Evolutionary conservation across 257 asterid genomes (phyloP).

Genomic region (Eustoma russellianum): DNA sequence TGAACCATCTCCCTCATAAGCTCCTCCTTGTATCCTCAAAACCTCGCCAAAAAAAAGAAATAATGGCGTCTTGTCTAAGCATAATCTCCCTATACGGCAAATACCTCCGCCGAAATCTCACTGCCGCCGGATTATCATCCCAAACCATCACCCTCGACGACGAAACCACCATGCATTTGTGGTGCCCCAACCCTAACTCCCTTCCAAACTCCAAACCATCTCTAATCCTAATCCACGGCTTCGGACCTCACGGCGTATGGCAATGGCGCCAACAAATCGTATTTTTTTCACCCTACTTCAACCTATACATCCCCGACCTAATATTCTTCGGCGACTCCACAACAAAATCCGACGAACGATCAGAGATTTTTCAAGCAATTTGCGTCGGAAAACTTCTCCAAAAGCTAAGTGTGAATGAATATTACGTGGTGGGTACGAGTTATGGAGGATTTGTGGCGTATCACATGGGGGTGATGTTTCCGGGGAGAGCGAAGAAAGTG

Average conservation of each 20-base stretch:
- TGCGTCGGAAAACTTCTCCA: slow-evolving; percentile 42
- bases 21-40: no score
- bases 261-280: slow-evolving; percentile 65
- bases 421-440: slow-evolving; percentile 63
- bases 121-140: slow-evolving; percentile 56
- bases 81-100: slow-evolving; percentile 30
- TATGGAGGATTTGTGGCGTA: slow-evolving; percentile 89
- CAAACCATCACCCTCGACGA: slow-evolving; percentile 38
- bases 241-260: slow-evolving; percentile 64
- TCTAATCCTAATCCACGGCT: slow-evolving; percentile 65
- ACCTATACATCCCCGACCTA: slow-evolving; percentile 60
- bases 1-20: no score
- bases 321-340: slow-evolving; percentile 57
- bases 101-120: slow-evolving; percentile 39
- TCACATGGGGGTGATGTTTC: slow-evolving; percentile 52
- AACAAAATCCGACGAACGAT: slow-evolving; percentile 37
- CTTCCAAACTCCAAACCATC: slow-evolving; percentile 33
- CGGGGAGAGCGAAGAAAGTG: slow-evolving; percentile 75
- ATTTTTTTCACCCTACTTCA: slow-evolving; percentile 35
- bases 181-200: slow-evolving; percentile 44
- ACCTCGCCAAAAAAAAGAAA: no score
- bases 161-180: slow-evolving; percentile 52
- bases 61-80: slow-evolving; percentile 46
- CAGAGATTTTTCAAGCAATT: slow-evolving; percentile 67
- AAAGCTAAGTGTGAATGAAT: slow-evolving; percentile 34